Conservation (phyloP, 352 stramenopile species). For the Phytophthora brassicae region DNA sequence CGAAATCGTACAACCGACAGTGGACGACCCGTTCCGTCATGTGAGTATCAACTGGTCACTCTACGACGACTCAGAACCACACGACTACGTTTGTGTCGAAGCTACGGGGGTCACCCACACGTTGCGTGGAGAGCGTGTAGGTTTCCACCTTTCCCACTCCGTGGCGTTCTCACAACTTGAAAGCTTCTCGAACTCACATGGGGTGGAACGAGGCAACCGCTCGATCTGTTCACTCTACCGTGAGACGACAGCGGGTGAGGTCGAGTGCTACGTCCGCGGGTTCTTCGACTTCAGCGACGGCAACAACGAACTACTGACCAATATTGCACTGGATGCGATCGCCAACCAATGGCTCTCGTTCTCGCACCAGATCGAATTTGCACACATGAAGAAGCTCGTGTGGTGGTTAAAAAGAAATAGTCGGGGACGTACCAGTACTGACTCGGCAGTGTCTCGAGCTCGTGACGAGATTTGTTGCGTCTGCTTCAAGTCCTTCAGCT, state of each 20-base stretch:
- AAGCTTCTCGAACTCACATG: conserved; percentile 13
- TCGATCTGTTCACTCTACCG: conserved; percentile 28
- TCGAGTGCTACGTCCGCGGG: conserved; percentile 27
- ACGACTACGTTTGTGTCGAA: conserved; percentile 53
- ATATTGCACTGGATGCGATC: conserved; percentile 17
- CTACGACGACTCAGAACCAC: conserved; percentile 17
- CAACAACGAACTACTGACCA: conserved; percentile 16
- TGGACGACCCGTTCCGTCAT: conserved; percentile 40
- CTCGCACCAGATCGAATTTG: neutral
- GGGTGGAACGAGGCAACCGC: conserved; percentile 20
- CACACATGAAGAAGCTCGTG: neutral
- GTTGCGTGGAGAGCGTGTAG: conserved; percentile 28
- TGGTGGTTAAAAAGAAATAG: neutral
- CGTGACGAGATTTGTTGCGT: neutral
- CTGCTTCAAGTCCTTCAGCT: neutral
- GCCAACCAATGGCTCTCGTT: conserved; percentile 6
- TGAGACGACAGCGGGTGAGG: neutral
- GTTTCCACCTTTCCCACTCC: conserved; percentile 51
- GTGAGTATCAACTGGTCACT: conserved; percentile 44
- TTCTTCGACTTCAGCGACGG: conserved; percentile 30
- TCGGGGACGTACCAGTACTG: neutral
- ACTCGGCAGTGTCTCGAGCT: neutral
- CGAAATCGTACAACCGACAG: conserved; percentile 15
- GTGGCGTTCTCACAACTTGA: conserved; percentile 21
- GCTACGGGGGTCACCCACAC: conserved; percentile 31